phyloP scores from a whole-genome alignment of 805 yeast genomes.

The Tetrapisispora pingtungensis region DNA sequence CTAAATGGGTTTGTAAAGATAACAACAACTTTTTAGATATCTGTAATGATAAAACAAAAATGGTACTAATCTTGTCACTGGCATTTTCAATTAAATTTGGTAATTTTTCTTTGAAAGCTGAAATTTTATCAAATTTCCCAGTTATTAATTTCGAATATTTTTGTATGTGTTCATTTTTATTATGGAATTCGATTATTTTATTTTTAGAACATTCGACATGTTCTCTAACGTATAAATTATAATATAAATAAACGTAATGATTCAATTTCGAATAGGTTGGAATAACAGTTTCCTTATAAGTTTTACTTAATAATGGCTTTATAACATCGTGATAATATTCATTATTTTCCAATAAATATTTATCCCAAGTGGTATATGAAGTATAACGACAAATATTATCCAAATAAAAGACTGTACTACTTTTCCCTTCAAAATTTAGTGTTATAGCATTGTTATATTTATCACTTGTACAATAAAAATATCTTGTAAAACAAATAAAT shows the following conservation, averaged over 20 bases:
- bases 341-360: constrained; percentile 7
- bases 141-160: too few species aligned
- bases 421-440: not conserved
- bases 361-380: constrained; percentile 6
- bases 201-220: not conserved
- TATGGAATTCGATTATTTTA: not conserved
- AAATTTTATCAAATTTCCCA: too few species aligned
- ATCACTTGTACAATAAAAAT: not conserved
- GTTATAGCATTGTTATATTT: not conserved
- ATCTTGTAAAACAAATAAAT: not conserved
- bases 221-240: not conserved
- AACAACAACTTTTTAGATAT: not conserved
- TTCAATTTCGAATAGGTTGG: not conserved
- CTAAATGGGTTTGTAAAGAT: not conserved
- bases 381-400: constrained; percentile 8
- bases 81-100: not conserved
- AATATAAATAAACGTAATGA: not conserved
- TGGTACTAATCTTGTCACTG: not conserved
- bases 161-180: not conserved
- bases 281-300: not conserved
- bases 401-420: not conserved
- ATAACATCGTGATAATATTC: constrained; percentile 8
- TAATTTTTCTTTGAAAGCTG: not conserved
- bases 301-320: constrained; percentile 1
- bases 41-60: not conserved